Conservation (phyloP, 73 alveolate genomes). For the Paramecium pentaurelia region DNA sequence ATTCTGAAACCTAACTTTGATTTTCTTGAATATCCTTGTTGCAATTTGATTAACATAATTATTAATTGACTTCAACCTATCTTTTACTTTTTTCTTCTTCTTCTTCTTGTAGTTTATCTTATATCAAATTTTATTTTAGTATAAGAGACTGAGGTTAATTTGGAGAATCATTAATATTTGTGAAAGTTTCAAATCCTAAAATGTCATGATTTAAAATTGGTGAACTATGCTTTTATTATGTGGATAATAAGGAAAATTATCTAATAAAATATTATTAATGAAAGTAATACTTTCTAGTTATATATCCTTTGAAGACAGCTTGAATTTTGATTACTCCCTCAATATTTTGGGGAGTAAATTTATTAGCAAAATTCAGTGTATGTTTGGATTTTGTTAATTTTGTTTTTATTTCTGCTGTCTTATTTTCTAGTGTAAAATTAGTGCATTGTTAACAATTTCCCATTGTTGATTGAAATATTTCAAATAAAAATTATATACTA, state of each 20-base stretch:
- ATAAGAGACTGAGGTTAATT: background rate
- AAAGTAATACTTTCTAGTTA: background rate
- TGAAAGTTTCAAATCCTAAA: background rate
- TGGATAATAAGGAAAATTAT: background rate
- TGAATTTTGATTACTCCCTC: background rate
- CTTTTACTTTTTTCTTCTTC: background rate
- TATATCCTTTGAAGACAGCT: background rate
- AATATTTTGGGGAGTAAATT: background rate
- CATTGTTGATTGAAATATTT: background rate
- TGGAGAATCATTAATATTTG: background rate
- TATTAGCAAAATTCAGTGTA: background rate
- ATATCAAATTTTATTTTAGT: background rate
- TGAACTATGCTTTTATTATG: background rate
- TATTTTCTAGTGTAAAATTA: background rate
- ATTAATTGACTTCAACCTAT: background rate
- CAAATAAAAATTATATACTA: background rate
- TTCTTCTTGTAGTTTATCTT: background rate
- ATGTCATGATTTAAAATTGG: background rate
- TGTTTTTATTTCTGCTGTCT: background rate
- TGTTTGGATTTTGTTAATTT: background rate
- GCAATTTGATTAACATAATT: background rate
- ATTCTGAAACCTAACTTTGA: background rate
- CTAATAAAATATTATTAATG: background rate
- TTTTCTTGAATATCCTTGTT: background rate
- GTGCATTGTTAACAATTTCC: slow-evolving; percentile 2